Base-by-base conservation (phyloP, 352 stramenopile species). In the Globisporangium middletonii region DNA sequence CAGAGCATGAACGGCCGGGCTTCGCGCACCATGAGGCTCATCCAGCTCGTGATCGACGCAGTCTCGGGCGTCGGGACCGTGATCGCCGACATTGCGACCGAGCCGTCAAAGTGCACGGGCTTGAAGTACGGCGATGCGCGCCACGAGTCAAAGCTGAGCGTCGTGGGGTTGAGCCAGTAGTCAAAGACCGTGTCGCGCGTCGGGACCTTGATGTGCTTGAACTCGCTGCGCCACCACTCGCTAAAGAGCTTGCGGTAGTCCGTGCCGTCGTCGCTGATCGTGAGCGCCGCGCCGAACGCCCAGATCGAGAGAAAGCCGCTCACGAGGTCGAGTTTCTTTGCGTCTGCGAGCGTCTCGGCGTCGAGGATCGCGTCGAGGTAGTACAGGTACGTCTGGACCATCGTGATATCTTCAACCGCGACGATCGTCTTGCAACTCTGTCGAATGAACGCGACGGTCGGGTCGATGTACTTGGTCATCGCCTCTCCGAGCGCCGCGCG, bases 181-280 rank as follows among this genome's bases (percentile, higher is more conserved):
- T 99, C 95, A 55, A 99, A 99, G 1, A 99, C 88, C 0, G 92
- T 97, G 54, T 98, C 84, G 45, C 84, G 85, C 30, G 76, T 82
- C n/a, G 94, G 95, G 42, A 98, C 87, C 67, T 98, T 98, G 59
- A 98, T 78, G 41, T 84, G 79, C 63, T 98, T 97, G 68, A 97
- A 98, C 55, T 97, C 86, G 19, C 67, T 63, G 33, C 88, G 74
- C 94, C 94, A 98, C 86, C 87, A 98, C 59, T 98, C 92, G 46
- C 84, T 97, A 64, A 98, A 98, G 38, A 97, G 52, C 37, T 90
- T 93, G 28, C 94, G 86, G 65, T 97, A 97, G 64, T 98, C 91
- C 1, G 86, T 94, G 35, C 95, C 92, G 60, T 98, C 94, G 63
- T 98, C 92, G 12, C 85, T 76, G 16, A 97, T 76, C 1, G 88